A percentile compares a stretch with the other conserved stretches of the same genome.
These are phyloP conservation scores for Curvularia hawaiiensis DNA, from an alignment of 2,329 filamentous ascomycete species.

Conservation along the genomic window DNA sequence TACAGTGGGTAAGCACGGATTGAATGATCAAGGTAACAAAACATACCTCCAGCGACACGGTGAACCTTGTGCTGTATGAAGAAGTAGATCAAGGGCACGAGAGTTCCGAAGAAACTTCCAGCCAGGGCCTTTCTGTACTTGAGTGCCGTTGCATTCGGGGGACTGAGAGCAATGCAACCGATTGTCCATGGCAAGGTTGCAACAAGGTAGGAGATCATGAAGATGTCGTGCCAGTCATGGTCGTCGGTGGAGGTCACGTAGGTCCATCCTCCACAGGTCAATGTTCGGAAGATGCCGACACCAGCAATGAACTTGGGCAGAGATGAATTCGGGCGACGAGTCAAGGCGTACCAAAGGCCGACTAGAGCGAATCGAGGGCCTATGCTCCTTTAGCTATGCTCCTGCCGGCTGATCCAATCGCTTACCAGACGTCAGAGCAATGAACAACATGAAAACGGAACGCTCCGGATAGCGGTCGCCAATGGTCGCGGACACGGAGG, in stretches of 20 bases:
- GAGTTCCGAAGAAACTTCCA: conserved; percentile 83
- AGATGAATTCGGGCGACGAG: conserved; percentile 72
- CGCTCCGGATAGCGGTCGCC: conserved; percentile 96
- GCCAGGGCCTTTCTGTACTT: conserved; percentile 89
- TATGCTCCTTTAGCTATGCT: conserved; percentile 43
- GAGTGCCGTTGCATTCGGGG: conserved; percentile 79
- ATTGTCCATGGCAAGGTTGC: conserved; percentile 94
- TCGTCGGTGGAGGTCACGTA: conserved; percentile 98
- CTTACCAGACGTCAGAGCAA: conserved; percentile 87
- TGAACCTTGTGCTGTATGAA: conserved; percentile 99
- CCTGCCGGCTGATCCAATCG: background rate
- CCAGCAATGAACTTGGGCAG: conserved; percentile 82
- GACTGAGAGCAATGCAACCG: conserved; percentile 86
- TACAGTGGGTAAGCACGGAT: conserved; percentile 50
- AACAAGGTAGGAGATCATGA: conserved; percentile 98
- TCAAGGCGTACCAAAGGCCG: conserved; percentile 89
- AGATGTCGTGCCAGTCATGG: conserved; percentile 98
- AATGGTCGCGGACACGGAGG: conserved; percentile 94
- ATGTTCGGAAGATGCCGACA: conserved; percentile 82
- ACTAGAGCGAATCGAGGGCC: conserved; percentile 91
- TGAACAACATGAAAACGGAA: conserved; percentile 96
- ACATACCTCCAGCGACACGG: conserved; percentile 85
- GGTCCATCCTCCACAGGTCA: conserved; percentile 97
- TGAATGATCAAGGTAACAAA: background rate
- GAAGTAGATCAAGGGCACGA: conserved; percentile 91